Percentiles rank a stretch among this genome's conserved stretches.
Conservation (phyloP, 2,329 filamentous ascomycete species). For the Rutstroemia sydowiana region DNA sequence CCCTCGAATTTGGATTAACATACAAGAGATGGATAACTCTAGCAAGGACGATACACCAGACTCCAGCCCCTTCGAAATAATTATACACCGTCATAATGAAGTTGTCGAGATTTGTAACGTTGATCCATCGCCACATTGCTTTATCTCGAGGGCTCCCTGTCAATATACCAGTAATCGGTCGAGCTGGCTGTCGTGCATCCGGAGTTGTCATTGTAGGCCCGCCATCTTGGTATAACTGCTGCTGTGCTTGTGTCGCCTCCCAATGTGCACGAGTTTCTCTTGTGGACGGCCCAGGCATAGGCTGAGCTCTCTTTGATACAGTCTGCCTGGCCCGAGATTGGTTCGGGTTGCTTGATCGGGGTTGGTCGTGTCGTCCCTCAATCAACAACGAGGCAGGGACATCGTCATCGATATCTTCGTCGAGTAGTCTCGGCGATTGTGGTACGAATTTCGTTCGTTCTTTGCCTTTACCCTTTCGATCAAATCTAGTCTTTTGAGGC, state of each 20-base stretch:
- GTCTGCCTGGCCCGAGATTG: conserved; percentile 19
- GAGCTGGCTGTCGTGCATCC: conserved; percentile 32
- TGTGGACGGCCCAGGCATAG: conserved; percentile 37
- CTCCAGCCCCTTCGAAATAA: conserved; percentile 60
- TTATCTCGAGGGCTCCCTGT: conserved; percentile 53
- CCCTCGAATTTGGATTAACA: conserved; percentile 22
- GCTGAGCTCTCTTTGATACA: conserved; percentile 18
- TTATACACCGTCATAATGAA: conserved; percentile 63
- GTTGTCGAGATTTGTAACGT: conserved; percentile 62
- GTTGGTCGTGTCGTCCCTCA: conserved; percentile 41
- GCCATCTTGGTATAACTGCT: conserved; percentile 38
- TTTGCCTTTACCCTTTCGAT: conserved; percentile 4
- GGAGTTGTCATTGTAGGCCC: conserved; percentile 11
- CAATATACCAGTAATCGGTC: conserved; percentile 41
- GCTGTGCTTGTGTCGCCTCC: conserved; percentile 46
- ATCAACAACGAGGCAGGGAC: conserved; percentile 58
- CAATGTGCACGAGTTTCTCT: conserved; percentile 43
- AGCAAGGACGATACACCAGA: conserved; percentile 59
- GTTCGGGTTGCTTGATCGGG: conserved; percentile 21
- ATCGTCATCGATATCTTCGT: conserved; percentile 39
- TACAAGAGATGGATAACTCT: conserved; percentile 50
- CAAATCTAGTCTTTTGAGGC: background rate
- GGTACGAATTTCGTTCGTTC: conserved; percentile 21
- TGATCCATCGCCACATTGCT: conserved; percentile 67
- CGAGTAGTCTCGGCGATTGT: conserved; percentile 29